phyloP scores from a whole-genome alignment of 257 asterid genomes.

The Salvia hispanica region DNA sequence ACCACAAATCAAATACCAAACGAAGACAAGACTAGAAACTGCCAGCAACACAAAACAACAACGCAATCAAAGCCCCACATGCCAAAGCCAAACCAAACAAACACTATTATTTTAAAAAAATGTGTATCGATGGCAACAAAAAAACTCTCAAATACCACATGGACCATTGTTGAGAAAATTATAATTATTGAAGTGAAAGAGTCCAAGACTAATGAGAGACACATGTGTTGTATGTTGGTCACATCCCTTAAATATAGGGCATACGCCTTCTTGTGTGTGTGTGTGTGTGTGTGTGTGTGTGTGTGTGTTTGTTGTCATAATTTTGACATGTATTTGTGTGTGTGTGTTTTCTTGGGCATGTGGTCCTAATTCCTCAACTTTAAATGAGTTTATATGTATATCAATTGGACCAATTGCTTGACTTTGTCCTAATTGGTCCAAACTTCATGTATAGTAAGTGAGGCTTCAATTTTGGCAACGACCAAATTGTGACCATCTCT shows the following conservation, averaged over 20 bases:
- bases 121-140: background rate
- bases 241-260: constrained; percentile 40
- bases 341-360: constrained; percentile 7
- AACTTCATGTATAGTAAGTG: background rate
- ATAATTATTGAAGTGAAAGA: constrained; percentile 21
- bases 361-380: constrained; percentile 33
- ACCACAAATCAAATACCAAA: no score
- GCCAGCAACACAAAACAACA: no score
- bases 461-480: constrained; percentile 1
- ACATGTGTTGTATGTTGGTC: constrained; percentile 24
- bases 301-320: background rate
- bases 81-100: no score
- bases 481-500: background rate
- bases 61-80: no score
- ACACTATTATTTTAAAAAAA: background rate
- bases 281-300: background rate
- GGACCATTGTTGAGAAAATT: background rate
- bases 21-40: no score
- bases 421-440: background rate
- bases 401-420: background rate
- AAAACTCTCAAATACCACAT: background rate
- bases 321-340: background rate
- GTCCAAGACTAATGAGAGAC: constrained; percentile 11
- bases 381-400: constrained; percentile 2
- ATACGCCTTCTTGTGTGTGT: background rate